Percentiles rank a stretch among this genome's conserved stretches.
Evolutionary conservation across 1,284 basidiomycete genomes (phyloP).

Genomic region (Ganoderma meredithae): DNA sequence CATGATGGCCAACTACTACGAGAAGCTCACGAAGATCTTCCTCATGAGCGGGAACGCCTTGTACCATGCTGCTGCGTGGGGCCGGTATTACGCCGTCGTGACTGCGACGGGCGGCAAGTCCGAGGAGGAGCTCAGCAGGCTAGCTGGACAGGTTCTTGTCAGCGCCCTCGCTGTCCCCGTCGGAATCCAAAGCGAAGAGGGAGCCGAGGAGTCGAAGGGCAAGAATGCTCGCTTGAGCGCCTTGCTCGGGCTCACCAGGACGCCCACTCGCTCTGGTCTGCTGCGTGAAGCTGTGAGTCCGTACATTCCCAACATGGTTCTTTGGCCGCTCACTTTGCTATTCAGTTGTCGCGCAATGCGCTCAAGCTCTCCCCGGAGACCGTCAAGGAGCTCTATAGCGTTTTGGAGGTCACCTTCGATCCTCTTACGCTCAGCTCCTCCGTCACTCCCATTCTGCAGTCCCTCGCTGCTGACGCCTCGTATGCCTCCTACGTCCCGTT

Average conservation of each 20-base stretch:
- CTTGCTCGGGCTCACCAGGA: conserved; percentile 85
- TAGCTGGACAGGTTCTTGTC: conserved; percentile 93
- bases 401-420: conserved; percentile 95
- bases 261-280: conserved; percentile 88
- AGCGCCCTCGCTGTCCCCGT: conserved; percentile 95
- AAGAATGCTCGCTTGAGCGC: conserved; percentile 85
- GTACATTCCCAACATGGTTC: neutral
- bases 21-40: conserved; percentile 97
- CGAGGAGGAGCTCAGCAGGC: conserved; percentile 81
- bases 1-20: conserved; percentile 99
- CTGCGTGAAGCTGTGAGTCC: conserved; percentile 84
- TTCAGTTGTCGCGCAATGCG: conserved; percentile 84
- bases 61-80: conserved; percentile 98
- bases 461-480: conserved; percentile 62
- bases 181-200: conserved; percentile 70
- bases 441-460: conserved; percentile 83
- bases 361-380: conserved; percentile 83
- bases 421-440: conserved; percentile 88
- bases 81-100: conserved; percentile 80
- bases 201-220: conserved; percentile 71
- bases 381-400: conserved; percentile 87
- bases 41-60: conserved; percentile 92
- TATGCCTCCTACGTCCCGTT: conserved; percentile 89
- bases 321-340: conserved; percentile 15
- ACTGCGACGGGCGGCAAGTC: conserved; percentile 73